These are phyloP conservation scores for Penicillium sp. DNA, from an alignment of 2,329 filamentous ascomycete genomes.

Conservation along the genomic window DNA sequence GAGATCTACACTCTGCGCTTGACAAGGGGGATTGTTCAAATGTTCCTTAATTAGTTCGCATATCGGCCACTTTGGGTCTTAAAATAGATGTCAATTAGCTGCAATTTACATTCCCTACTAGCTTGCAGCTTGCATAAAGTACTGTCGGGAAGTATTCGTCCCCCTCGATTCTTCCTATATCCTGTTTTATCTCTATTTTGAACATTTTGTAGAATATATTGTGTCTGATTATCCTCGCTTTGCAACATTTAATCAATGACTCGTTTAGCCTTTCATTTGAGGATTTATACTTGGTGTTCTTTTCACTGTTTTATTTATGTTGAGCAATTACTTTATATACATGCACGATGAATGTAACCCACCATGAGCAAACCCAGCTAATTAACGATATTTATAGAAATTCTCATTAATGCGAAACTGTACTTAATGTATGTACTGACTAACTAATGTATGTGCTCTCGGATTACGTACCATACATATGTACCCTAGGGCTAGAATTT, in stretches of 20 bases:
- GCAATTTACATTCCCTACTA: neutral
- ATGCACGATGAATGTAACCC: neutral
- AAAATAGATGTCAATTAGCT: slow-evolving; percentile 25
- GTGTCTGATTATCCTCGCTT: neutral
- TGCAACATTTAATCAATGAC: neutral
- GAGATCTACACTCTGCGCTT: slow-evolving; percentile 11
- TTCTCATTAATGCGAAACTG: neutral
- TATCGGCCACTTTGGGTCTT: neutral
- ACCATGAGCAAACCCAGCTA: neutral
- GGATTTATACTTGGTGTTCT: neutral
- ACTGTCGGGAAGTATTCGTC: neutral
- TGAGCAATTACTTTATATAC: neutral
- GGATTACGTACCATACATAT: neutral
- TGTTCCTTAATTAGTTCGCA: slow-evolving; percentile 23
- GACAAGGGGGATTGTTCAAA: slow-evolving; percentile 1
- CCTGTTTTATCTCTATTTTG: neutral
- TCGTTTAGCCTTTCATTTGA: accelerated
- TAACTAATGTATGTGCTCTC: neutral
- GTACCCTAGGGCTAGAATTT: neutral
- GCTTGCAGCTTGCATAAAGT: neutral
- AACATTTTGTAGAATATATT: too few relatives aligned
- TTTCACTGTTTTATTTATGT: too few relatives aligned
- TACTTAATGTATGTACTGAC: neutral
- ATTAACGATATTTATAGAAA: slow-evolving; percentile 5
- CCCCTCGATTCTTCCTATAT: neutral